A percentile compares a stretch with the other conserved stretches of the same genome.
These are phyloP conservation scores for Suillus lakei DNA, from an alignment of 768 basidiomycete species.

Conservation along the genomic window DNA sequence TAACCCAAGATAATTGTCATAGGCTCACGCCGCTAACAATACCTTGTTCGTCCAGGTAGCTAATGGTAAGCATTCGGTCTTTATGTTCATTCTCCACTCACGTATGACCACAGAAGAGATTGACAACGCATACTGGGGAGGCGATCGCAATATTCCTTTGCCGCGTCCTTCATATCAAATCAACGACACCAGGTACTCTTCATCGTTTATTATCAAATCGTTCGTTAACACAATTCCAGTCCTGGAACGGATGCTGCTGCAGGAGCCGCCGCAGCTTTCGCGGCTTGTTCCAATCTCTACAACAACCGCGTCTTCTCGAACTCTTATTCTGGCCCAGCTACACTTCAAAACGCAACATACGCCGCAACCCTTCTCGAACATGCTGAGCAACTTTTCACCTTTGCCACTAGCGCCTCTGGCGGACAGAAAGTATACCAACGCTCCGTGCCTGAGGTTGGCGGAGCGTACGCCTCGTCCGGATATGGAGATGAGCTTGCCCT, in stretches of 20 bases:
- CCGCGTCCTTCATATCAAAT: constrained; percentile 80
- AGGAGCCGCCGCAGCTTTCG: constrained; percentile 82
- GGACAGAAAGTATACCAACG: constrained; percentile 63
- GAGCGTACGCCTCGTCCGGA: constrained; percentile 72
- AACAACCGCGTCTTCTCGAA: constrained; percentile 59
- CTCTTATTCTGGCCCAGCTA: constrained; percentile 61
- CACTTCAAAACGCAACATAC: constrained; percentile 75
- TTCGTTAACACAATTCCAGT: constrained; percentile 27
- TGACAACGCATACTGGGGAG: constrained; percentile 90
- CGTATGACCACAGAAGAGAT: constrained; percentile 46
- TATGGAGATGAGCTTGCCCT: constrained; percentile 78
- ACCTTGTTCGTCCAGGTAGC: constrained; percentile 83
- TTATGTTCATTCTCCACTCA: constrained; percentile 8
- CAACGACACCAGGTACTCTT: constrained; percentile 59
- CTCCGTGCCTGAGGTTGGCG: constrained; percentile 65
- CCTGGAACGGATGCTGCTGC: constrained; percentile 94
- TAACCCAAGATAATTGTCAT: constrained; percentile 9
- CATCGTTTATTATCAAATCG: neutral
- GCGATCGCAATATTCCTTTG: constrained; percentile 75
- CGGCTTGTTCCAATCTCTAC: constrained; percentile 86
- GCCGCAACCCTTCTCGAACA: constrained; percentile 71
- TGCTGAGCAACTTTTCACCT: constrained; percentile 73
- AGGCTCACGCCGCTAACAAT: constrained; percentile 81
- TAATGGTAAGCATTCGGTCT: constrained; percentile 49
- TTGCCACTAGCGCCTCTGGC: constrained; percentile 68